These are phyloP conservation scores for Suillus plorans DNA, from an alignment of 768 basidiomycete genomes.

Conservation along the genomic window DNA sequence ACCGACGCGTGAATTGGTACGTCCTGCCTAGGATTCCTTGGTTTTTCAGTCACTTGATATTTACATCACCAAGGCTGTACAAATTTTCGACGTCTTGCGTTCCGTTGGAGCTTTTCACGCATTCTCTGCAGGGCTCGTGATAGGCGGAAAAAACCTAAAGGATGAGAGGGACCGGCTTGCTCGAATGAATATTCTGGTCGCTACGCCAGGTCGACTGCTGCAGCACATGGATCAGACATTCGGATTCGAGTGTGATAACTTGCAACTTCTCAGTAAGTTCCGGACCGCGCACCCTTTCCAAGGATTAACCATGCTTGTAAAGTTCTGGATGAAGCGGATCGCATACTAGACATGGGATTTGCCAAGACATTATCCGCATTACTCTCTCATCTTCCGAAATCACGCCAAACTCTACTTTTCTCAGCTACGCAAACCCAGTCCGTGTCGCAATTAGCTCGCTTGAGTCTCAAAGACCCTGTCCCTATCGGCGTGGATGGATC, in stretches of 20 bases:
- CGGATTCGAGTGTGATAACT: slow-evolving; percentile 86
- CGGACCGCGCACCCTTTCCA: background rate
- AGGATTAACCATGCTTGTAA: slow-evolving; percentile 25
- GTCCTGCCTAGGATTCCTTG: slow-evolving; percentile 27
- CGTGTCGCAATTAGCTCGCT: slow-evolving; percentile 82
- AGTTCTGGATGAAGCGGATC: slow-evolving; percentile 95
- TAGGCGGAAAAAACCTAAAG: slow-evolving; percentile 93
- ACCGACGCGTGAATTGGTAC: slow-evolving; percentile 88
- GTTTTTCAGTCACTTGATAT: background rate
- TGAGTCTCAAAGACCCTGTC: slow-evolving; percentile 82
- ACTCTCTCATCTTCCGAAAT: slow-evolving; percentile 86
- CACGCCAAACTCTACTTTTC: slow-evolving; percentile 93
- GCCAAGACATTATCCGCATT: slow-evolving; percentile 85
- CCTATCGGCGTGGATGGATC: slow-evolving; percentile 63
- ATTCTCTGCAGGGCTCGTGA: slow-evolving; percentile 93
- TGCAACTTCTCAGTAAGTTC: slow-evolving; percentile 84
- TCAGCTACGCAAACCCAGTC: slow-evolving; percentile 96
- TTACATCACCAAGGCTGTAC: slow-evolving; percentile 70
- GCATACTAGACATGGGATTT: slow-evolving; percentile 97
- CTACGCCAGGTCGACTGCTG: slow-evolving; percentile 90
- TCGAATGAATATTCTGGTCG: slow-evolving; percentile 98
- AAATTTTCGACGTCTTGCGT: slow-evolving; percentile 96
- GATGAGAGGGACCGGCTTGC: slow-evolving; percentile 87
- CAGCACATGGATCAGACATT: slow-evolving; percentile 99
- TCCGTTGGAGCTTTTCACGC: slow-evolving; percentile 88